Evolutionary conservation across 2,329 filamentous ascomycete species (phyloP), one percentile per base, ranked within the genome.

Genomic region (Aspergillus bombycis): DNA sequence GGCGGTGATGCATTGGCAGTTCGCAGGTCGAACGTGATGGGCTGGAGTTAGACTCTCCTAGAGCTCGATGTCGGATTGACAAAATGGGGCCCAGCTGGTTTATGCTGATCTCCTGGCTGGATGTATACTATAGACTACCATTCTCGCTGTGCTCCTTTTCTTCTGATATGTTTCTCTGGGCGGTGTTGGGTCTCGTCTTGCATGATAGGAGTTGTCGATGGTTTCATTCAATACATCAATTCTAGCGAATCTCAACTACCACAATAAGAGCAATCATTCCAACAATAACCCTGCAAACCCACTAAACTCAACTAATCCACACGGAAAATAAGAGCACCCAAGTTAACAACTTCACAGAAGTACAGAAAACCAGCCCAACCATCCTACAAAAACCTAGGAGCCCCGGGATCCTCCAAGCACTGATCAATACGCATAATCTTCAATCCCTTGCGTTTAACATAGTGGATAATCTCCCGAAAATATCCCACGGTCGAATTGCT

Each of bases 391-490:
- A 8, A 62, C 62, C 5, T 8, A 41, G 74, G 71, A 52, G 68
- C 70, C 9, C 59, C 54, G 0, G 85, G 86, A 73, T 89, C 88
- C 76, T 84, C 82, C 82, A 90, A 80, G 71, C 88, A 90, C 77
- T 89, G 88, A 70, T 89, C 88, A 52, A 89, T 84, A 46, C 88
- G 81, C 88, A 90, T 89, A 46, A 89, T 80, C 73, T 84, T 81
- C 80, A 89, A 88, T 5, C 88, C 88, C 2, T 84, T 86, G 19
- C 77, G 80, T 80, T 89, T 90, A 30, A 88, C 88, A 64, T 88
- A 83, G 68, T 80, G 79, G 73, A 91, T 91, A 70, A 91, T 89
- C 75, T 90, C 82, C 57, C 82, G 79, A 48, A 91, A 81, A 72
- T 90, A 90, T 63, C 79, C 76, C 16, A 91, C 88, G 0, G 89